Evolutionary conservation across 2,329 filamentous ascomycete species (phyloP).

Genomic region (Graphilbum sp.): DNA sequence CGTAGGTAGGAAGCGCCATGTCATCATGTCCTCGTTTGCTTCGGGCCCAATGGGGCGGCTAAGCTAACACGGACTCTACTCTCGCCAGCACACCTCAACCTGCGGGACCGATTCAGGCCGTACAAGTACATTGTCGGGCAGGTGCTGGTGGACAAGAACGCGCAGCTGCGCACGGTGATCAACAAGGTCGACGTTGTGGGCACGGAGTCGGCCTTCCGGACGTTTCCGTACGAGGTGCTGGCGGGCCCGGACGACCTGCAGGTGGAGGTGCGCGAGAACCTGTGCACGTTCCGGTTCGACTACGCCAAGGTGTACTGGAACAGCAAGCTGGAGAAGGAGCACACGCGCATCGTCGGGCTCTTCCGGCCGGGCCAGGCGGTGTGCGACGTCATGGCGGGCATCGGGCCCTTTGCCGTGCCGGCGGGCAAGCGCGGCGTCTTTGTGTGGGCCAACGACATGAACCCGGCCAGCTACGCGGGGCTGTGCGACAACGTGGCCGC

Average conservation of each 20-base stretch:
- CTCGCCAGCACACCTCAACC: slow-evolving; percentile 70
- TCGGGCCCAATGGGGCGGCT: no score
- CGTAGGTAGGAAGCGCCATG: slow-evolving; percentile 35
- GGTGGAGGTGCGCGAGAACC: slow-evolving; percentile 66
- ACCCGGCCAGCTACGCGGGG: slow-evolving; percentile 68
- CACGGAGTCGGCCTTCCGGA: slow-evolving; percentile 69
- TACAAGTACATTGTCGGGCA: slow-evolving; percentile 78
- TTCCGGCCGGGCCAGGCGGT: slow-evolving; percentile 80
- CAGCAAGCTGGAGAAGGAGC: slow-evolving; percentile 75
- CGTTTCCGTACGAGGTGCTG: slow-evolving; percentile 83
- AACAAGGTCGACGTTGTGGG: slow-evolving; percentile 91
- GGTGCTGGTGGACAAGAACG: slow-evolving; percentile 81
- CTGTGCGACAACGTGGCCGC: slow-evolving; percentile 52
- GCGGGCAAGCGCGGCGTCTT: slow-evolving; percentile 82
- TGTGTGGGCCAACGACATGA: slow-evolving; percentile 94
- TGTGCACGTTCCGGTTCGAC: slow-evolving; percentile 81
- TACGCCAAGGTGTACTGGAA: slow-evolving; percentile 99
- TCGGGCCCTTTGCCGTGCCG: slow-evolving; percentile 86
- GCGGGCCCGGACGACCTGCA: slow-evolving; percentile 68
- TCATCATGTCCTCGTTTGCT: not conserved
- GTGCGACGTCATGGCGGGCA: slow-evolving; percentile 93
- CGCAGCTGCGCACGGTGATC: slow-evolving; percentile 69
- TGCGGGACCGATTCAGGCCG: slow-evolving; percentile 64
- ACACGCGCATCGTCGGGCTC: slow-evolving; percentile 57
- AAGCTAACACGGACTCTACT: no score